Evolutionary conservation across 495 filamentous ascomycete species (phyloP).

Genomic region (Tirmania nivea): DNA sequence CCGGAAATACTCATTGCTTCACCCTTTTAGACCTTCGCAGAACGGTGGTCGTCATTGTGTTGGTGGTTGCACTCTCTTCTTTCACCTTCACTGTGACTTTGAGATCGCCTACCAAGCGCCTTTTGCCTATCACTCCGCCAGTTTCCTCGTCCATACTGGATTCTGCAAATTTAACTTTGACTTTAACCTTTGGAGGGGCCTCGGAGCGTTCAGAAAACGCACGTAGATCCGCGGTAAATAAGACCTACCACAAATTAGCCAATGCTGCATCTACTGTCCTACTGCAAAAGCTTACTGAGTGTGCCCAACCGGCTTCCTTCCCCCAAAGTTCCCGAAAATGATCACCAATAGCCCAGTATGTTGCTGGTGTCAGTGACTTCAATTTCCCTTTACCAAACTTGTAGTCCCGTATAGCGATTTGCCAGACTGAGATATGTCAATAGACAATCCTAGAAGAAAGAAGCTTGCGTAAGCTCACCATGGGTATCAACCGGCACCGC

Average conservation of each 20-base stretch:
- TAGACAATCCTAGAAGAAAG: not conserved
- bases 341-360: slow-evolving; percentile 74
- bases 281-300: slow-evolving; percentile 33
- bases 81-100: not conserved
- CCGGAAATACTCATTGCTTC: not conserved
- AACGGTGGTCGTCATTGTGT: not conserved
- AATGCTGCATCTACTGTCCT: not conserved
- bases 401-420: slow-evolving; percentile 92
- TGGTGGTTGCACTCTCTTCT: not conserved
- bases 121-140: not conserved
- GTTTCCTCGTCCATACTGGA: not conserved
- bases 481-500: slow-evolving; percentile 93
- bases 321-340: slow-evolving; percentile 86
- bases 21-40: not conserved
- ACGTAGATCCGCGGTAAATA: slow-evolving; percentile 85
- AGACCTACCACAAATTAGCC: slow-evolving; percentile 22
- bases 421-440: slow-evolving; percentile 45
- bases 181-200: not conserved
- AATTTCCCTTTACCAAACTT: slow-evolving; percentile 67
- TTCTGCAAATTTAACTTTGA: not conserved
- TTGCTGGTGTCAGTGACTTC: slow-evolving; percentile 67
- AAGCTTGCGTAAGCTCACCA: slow-evolving; percentile 25
- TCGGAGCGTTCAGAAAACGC: slow-evolving; percentile 41
- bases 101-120: not conserved
- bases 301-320: slow-evolving; percentile 86